Conservation (phyloP, 768 basidiomycete genomes). For the Boletus sp. region DNA sequence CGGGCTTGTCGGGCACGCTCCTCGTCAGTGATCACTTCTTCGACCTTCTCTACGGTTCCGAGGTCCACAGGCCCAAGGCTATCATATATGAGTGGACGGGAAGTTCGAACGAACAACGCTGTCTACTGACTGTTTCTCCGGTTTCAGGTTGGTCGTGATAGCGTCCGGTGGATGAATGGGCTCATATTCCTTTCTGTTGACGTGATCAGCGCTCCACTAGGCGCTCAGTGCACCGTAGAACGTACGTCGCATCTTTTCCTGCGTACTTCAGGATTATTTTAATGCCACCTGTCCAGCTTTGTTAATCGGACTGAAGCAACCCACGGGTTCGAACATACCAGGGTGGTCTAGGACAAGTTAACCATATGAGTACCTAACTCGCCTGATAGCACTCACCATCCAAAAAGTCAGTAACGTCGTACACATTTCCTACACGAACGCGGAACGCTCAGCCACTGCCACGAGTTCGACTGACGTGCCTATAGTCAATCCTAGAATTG, state of each 20-base stretch:
- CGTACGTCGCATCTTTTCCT: slow-evolving; percentile 86
- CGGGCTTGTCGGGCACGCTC: slow-evolving; percentile 70
- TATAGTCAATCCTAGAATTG: neutral
- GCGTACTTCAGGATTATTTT: slow-evolving; percentile 87
- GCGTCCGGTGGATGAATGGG: slow-evolving; percentile 87
- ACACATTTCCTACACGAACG: slow-evolving; percentile 55
- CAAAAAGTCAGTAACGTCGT: slow-evolving; percentile 78
- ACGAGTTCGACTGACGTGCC: neutral
- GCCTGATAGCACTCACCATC: slow-evolving; percentile 45
- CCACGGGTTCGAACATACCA: slow-evolving; percentile 36
- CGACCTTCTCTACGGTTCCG: slow-evolving; percentile 60
- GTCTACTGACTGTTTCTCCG: slow-evolving; percentile 73
- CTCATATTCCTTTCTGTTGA: slow-evolving; percentile 69
- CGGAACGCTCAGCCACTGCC: neutral
- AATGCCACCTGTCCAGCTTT: slow-evolving; percentile 56
- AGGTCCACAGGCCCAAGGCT: slow-evolving; percentile 74
- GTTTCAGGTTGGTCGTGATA: slow-evolving; percentile 71
- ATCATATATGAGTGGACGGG: slow-evolving; percentile 4
- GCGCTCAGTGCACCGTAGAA: neutral
- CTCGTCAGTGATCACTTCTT: slow-evolving; percentile 62
- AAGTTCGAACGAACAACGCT: neutral
- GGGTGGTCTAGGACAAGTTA: slow-evolving; percentile 52
- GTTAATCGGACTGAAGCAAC: neutral
- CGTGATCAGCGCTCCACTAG: neutral
- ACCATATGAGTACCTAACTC: neutral